These are phyloP conservation scores for Podila minutissima DNA, from an alignment of 192 early-diverging fungal genomes.

Conservation along the genomic window DNA sequence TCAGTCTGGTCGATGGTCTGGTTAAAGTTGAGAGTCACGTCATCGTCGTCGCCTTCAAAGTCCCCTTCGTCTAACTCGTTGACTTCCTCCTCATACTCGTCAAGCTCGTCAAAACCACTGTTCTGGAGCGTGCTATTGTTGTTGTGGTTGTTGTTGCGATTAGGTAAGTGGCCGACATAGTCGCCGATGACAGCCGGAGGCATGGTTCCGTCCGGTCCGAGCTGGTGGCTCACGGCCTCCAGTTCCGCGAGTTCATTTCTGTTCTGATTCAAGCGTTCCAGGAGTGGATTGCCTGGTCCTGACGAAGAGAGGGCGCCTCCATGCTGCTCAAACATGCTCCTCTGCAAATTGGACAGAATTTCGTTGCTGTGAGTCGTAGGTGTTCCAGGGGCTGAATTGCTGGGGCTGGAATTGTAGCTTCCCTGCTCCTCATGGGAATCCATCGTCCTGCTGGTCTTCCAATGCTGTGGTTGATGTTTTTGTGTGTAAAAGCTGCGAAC, in stretches of 20 bases:
- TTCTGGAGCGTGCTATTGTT: neutral
- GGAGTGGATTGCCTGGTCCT: neutral
- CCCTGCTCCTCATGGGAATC: neutral
- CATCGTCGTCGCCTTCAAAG: constrained; percentile 1
- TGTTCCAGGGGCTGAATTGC: neutral
- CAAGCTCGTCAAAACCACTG: neutral
- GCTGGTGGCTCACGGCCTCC: neutral
- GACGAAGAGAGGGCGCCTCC: neutral
- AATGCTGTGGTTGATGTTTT: neutral
- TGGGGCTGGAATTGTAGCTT: neutral
- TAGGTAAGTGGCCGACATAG: neutral
- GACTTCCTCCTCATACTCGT: neutral
- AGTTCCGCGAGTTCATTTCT: neutral
- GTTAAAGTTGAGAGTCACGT: neutral
- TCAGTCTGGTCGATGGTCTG: neutral
- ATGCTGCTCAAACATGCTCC: neutral
- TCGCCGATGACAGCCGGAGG: neutral
- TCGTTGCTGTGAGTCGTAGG: neutral
- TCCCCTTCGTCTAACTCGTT: constrained; percentile 1
- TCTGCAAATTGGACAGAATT: neutral
- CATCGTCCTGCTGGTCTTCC: neutral
- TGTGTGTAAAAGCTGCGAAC: neutral
- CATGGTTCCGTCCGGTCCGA: neutral
- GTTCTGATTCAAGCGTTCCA: constrained; percentile 1
- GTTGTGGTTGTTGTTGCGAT: neutral